A percentile compares a stretch with the other conserved stretches of the same genome.
phyloP scores from a whole-genome alignment of 2,329 filamentous ascomycete species.

The Ploettnerulaceae sp. region DNA sequence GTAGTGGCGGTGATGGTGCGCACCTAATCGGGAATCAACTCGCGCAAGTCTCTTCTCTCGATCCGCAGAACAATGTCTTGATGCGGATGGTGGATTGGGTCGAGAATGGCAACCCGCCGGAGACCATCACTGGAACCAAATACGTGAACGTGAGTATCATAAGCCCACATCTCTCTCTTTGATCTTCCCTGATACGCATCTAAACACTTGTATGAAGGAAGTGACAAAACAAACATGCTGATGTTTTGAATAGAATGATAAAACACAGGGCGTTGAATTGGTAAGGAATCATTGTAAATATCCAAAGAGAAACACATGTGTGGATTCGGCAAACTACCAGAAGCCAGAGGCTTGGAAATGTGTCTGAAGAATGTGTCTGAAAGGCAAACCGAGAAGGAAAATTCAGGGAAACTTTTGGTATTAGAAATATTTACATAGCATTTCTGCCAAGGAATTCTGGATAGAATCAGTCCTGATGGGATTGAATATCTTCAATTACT shows the following conservation, averaged over 20 bases:
- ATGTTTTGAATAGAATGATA: conserved; percentile 6
- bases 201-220: conserved; percentile 19
- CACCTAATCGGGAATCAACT: conserved; percentile 30
- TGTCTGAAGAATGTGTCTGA: conserved; percentile 4
- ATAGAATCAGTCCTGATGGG: no score
- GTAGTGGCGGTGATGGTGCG: conserved; percentile 44
- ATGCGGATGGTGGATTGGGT: conserved; percentile 46
- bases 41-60: conserved; percentile 25
- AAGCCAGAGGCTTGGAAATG: conserved; percentile 21
- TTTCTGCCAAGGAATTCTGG: no score
- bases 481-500: no score
- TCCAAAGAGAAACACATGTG: conserved; percentile 21
- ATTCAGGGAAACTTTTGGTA: neutral
- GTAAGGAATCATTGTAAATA: conserved; percentile 27
- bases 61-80: conserved; percentile 42
- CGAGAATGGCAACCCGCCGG: conserved; percentile 39
- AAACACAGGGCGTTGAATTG: conserved; percentile 16
- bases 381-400: neutral
- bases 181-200: neutral
- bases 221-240: neutral
- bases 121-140: conserved; percentile 22
- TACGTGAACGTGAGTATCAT: conserved; percentile 20
- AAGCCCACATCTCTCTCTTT: no score
- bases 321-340: conserved; percentile 10
- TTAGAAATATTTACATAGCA: neutral